Evolutionary conservation across 192 early-diverging fungal species (phyloP).

Genomic region (Funneliformis mosseae): DNA sequence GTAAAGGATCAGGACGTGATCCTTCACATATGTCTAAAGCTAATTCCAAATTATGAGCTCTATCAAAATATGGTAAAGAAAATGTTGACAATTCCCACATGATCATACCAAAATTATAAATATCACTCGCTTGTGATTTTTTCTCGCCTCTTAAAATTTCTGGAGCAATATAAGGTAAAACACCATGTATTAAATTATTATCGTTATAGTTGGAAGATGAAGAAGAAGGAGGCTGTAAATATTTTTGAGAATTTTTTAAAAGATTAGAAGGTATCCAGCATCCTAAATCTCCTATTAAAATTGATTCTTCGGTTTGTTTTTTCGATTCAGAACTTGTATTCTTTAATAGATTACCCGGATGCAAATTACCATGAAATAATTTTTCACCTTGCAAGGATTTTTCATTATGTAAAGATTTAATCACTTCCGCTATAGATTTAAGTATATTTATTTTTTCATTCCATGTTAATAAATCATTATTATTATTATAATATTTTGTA

Average conservation of each 20-base stretch:
- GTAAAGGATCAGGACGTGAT: slow-evolving; percentile 37
- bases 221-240: background rate
- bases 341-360: slow-evolving; percentile 10
- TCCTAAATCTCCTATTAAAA: background rate
- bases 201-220: background rate
- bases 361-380: slow-evolving; percentile 12
- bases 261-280: background rate
- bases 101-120: slow-evolving; percentile 48
- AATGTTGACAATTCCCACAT: slow-evolving; percentile 49
- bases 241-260: background rate
- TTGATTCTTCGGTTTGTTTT: background rate
- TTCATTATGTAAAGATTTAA: background rate
- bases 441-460: slow-evolving; percentile 12
- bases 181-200: slow-evolving; percentile 28
- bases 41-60: slow-evolving; percentile 34
- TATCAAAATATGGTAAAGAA: slow-evolving; percentile 39
- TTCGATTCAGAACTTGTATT: background rate
- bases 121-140: slow-evolving; percentile 20
- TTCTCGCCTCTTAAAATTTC: slow-evolving; percentile 30
- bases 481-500: background rate
- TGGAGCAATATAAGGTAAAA: slow-evolving; percentile 41
- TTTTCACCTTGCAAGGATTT: background rate
- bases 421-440: background rate
- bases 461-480: background rate
- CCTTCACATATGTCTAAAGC: slow-evolving; percentile 38